These are phyloP conservation scores for Teunomyces kruisii DNA, from an alignment of 805 yeast species.

Conservation along the genomic window DNA sequence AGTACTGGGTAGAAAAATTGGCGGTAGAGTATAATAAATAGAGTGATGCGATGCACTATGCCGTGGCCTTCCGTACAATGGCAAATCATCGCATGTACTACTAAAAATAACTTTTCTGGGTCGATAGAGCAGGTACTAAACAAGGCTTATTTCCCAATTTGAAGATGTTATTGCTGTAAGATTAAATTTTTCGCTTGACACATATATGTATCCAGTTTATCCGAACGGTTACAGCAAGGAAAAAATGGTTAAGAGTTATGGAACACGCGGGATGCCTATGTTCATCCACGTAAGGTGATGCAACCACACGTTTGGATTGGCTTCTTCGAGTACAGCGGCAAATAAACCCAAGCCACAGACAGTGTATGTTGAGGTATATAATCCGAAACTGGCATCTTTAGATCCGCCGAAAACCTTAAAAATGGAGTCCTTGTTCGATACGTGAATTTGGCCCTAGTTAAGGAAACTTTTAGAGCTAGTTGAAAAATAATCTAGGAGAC, in stretches of 20 bases:
- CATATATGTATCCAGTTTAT: not conserved
- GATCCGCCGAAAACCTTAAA: too few species aligned
- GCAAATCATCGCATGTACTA: not conserved
- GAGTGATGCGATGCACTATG: not conserved
- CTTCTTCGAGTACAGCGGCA: not conserved
- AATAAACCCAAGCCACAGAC: not conserved
- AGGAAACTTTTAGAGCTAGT: too few species aligned
- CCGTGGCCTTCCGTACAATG: too few species aligned
- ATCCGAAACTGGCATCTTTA: too few species aligned
- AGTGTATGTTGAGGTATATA: too few species aligned
- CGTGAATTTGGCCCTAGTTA: too few species aligned
- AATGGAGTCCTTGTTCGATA: too few species aligned
- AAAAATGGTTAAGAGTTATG: slow-evolving; percentile 1
- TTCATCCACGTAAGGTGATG: not conserved
- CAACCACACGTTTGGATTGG: too few species aligned
- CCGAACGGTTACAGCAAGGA: not conserved
- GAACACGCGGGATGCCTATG: not conserved
- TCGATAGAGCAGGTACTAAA: not conserved
- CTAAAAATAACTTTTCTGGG: not conserved
- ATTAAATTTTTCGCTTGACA: not conserved
- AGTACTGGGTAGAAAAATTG: not conserved
- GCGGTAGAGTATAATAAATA: not conserved
- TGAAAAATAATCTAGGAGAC: too few species aligned
- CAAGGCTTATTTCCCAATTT: too few species aligned
- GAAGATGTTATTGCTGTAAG: not conserved